Evolutionary conservation across 805 yeast genomes (phyloP).

Genomic region (Candida ponderosae): DNA sequence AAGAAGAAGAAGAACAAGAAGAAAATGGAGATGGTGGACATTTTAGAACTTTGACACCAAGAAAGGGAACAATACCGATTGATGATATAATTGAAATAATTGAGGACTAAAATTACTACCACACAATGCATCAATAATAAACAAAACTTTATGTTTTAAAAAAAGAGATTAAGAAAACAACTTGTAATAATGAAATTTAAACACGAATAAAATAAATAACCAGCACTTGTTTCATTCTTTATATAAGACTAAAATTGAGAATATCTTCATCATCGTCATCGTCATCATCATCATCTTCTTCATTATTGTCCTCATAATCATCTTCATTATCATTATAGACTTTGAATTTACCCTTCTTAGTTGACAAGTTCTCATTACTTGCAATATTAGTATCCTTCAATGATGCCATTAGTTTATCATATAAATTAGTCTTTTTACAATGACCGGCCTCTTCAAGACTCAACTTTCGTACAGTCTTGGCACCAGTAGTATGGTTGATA

Average conservation of each 20-base stretch:
- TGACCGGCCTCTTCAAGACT: conserved; percentile 13
- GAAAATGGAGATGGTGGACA: no score
- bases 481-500: conserved; percentile 25
- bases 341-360: background rate
- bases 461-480: conserved; percentile 18
- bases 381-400: conserved; percentile 1
- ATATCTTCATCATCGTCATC: no score
- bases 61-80: background rate
- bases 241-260: no score
- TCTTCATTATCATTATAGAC: conserved; percentile 1
- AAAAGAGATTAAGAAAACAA: no score
- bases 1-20: no score
- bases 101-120: background rate
- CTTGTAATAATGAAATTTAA: no score
- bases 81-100: background rate
- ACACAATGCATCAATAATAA: background rate
- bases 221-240: no score
- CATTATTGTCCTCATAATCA: background rate
- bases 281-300: background rate
- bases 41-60: background rate
- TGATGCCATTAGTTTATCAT: conserved; percentile 8
- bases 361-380: background rate
- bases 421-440: conserved; percentile 23
- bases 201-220: no score
- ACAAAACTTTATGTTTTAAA: no score